Conservation (phyloP, 2,329 filamentous ascomycete genomes). For the Lecanicillium sp. region DNA sequence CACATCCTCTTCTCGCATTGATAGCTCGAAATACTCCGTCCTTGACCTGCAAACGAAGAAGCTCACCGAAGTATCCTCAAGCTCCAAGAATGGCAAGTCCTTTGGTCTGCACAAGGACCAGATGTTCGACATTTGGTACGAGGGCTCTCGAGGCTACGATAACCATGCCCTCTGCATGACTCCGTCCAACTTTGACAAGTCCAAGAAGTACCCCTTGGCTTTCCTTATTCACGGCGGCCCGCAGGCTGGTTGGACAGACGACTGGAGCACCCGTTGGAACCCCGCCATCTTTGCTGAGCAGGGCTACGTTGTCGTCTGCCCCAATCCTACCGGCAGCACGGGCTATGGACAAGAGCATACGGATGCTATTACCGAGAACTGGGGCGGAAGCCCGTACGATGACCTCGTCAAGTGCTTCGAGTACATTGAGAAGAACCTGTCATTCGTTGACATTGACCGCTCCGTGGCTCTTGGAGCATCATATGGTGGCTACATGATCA, state of each 20-base stretch:
- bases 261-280: constrained; percentile 81
- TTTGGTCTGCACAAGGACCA: constrained; percentile 60
- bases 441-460: constrained; percentile 59
- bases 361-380: constrained; percentile 70
- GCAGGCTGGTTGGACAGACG: constrained; percentile 66
- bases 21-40: constrained; percentile 63
- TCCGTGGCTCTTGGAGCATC: constrained; percentile 69
- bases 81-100: constrained; percentile 55
- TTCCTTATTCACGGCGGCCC: constrained; percentile 80
- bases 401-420: constrained; percentile 76
- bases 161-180: constrained; percentile 64
- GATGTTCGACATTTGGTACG: constrained; percentile 61
- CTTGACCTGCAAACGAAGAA: constrained; percentile 37
- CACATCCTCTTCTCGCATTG: constrained; percentile 60
- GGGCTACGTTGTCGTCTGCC: constrained; percentile 74
- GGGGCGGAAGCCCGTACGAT: constrained; percentile 78
- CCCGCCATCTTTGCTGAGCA: constrained; percentile 80
- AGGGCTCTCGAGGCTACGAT: constrained; percentile 54
- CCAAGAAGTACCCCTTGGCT: constrained; percentile 69
- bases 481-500: constrained; percentile 72
- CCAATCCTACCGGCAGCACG: constrained; percentile 78
- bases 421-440: constrained; percentile 57
- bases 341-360: constrained; percentile 73
- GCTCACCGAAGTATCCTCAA: constrained; percentile 49
- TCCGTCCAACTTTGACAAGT: constrained; percentile 58